Percentiles rank a stretch among this genome's conserved stretches.
phyloP scores from a whole-genome alignment of 192 early-diverging fungal genomes.

The Backusella australiensis region DNA sequence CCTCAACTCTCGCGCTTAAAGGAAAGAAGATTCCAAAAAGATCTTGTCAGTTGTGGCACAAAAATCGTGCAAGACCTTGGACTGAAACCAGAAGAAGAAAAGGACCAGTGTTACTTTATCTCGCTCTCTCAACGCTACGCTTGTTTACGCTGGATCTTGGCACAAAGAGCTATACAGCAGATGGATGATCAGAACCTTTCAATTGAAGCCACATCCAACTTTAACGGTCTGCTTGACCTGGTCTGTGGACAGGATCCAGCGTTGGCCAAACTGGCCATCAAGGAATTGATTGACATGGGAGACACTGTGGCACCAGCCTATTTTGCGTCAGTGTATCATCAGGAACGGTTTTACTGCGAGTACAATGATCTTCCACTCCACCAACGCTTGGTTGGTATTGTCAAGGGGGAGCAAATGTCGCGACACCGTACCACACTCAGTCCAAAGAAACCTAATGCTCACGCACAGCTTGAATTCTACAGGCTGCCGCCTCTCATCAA shows the following conservation, averaged over 20 bases:
- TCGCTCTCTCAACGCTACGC: constrained; percentile 31
- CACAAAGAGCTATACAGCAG: constrained; percentile 26
- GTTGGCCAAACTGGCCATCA: constrained; percentile 24
- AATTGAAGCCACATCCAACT: constrained; percentile 28
- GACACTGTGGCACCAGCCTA: constrained; percentile 21
- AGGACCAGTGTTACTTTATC: constrained; percentile 21
- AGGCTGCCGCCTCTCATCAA: constrained; percentile 3
- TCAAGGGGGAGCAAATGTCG: constrained; percentile 34
- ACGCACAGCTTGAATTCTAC: background rate
- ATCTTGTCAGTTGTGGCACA: constrained; percentile 22
- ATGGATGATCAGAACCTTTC: constrained; percentile 27
- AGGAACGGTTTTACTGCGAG: constrained; percentile 13
- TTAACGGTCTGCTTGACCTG: constrained; percentile 29
- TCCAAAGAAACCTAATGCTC: background rate
- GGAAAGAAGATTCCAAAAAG: constrained; percentile 33
- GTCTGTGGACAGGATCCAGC: background rate
- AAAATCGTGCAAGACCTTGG: constrained; percentile 17
- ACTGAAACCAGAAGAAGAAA: background rate
- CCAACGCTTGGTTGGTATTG: constrained; percentile 19
- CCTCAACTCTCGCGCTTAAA: constrained; percentile 12
- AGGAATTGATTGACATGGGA: constrained; percentile 31
- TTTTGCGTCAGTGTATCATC: constrained; percentile 24
- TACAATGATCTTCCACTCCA: constrained; percentile 18
- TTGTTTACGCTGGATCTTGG: constrained; percentile 25
- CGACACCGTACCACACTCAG: constrained; percentile 12